Evolutionary conservation across 1,284 basidiomycete species (phyloP).

Genomic region (Marasmius oreades): DNA sequence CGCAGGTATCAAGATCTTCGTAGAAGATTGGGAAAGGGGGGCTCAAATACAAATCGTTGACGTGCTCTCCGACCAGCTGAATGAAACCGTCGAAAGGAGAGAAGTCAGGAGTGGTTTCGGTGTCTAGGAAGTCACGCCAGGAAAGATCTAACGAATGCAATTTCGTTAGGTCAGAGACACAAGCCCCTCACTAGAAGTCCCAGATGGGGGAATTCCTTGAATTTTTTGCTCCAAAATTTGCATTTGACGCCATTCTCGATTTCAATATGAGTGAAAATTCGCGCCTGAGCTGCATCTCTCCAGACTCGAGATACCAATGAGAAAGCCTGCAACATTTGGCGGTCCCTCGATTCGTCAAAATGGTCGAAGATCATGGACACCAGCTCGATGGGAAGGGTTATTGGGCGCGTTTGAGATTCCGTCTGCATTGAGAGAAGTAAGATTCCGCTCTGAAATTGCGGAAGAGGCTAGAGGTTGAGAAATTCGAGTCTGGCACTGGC

Average conservation of each 20-base stretch:
- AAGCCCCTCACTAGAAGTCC: background rate
- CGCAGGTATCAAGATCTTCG: background rate
- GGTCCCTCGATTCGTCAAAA: background rate
- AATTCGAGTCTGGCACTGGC: too few species aligned
- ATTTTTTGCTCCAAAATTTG: background rate
- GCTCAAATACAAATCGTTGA: background rate
- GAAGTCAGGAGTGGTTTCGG: background rate
- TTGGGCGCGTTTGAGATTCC: background rate
- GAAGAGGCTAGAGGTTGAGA: too few species aligned
- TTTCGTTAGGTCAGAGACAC: background rate
- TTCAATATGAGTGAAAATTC: background rate
- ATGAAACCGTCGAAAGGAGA: background rate
- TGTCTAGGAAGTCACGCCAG: background rate
- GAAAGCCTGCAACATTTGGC: background rate
- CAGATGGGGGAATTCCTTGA: background rate
- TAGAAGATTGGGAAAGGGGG: background rate
- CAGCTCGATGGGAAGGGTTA: background rate
- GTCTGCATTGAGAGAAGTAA: background rate
- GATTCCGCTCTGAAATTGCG: too few species aligned
- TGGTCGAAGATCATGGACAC: background rate
- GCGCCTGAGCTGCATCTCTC: background rate
- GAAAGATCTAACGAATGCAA: background rate
- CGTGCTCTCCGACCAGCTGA: background rate
- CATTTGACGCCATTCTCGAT: background rate
- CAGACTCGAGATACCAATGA: background rate